Evolutionary conservation across 2,329 filamentous ascomycete species (phyloP).

Genomic region (Claviceps paspali): DNA sequence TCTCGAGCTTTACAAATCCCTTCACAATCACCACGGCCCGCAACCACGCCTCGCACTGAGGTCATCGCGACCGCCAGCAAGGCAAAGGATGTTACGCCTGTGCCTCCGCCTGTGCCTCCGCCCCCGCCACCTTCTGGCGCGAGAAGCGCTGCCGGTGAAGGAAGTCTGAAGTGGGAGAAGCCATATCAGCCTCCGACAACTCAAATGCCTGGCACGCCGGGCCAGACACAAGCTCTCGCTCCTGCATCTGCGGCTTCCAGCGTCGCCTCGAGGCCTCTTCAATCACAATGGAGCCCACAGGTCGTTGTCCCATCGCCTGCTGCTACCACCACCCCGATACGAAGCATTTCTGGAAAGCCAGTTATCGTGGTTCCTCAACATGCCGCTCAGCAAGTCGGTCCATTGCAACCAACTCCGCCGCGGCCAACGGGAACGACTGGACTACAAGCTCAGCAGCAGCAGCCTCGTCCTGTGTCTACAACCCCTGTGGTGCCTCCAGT

Average conservation of each 20-base stretch:
- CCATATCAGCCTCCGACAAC: constrained; percentile 22
- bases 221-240: constrained; percentile 7
- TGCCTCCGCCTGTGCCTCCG: constrained; percentile 5
- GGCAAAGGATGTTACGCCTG: constrained; percentile 13
- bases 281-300: constrained; percentile 6
- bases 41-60: constrained; percentile 21
- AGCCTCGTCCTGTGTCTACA: constrained; percentile 15
- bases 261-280: background rate
- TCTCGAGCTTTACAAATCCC: constrained; percentile 18
- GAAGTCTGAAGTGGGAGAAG: constrained; percentile 25
- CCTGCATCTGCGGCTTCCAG: background rate
- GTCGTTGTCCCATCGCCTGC: background rate
- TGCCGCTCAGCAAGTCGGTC: constrained; percentile 19
- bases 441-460: constrained; percentile 14
- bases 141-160: background rate
- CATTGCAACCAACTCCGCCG: constrained; percentile 19
- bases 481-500: constrained; percentile 20
- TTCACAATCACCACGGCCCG: constrained; percentile 15
- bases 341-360: constrained; percentile 14
- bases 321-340: constrained; percentile 6
- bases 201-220: constrained; percentile 6
- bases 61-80: constrained; percentile 11
- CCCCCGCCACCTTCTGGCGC: background rate
- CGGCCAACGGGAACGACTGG: constrained; percentile 13
- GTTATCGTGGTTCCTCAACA: constrained; percentile 21